Conservation (phyloP, 2,329 filamentous ascomycete genomes). For the Curvularia sp. region DNA sequence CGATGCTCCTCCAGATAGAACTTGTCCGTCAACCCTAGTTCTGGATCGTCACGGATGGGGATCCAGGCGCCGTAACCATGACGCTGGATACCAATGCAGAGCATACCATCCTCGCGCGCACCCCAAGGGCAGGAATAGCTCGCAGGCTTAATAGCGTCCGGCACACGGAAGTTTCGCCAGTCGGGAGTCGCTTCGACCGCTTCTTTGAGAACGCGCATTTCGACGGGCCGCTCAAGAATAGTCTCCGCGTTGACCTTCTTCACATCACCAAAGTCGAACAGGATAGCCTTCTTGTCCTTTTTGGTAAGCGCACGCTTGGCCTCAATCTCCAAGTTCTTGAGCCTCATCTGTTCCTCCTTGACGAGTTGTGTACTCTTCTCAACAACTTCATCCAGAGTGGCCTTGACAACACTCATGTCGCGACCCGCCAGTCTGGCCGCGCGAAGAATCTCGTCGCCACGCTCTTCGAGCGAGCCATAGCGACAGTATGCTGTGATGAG, state of each 20-base stretch:
- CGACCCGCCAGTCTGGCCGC: constrained; percentile 86
- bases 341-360: constrained; percentile 72
- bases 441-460: constrained; percentile 82
- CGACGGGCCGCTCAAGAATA: constrained; percentile 86
- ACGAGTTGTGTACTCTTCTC: constrained; percentile 74
- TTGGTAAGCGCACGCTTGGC: constrained; percentile 85
- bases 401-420: constrained; percentile 79
- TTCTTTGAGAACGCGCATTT: constrained; percentile 83
- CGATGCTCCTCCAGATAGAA: constrained; percentile 97
- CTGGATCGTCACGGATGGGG: constrained; percentile 88
- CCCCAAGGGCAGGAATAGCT: constrained; percentile 94
- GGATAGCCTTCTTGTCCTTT: constrained; percentile 95
- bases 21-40: constrained; percentile 85
- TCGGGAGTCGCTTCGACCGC: constrained; percentile 71
- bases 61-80: constrained; percentile 97
- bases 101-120: constrained; percentile 93
- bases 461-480: constrained; percentile 88
- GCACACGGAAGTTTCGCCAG: constrained; percentile 80
- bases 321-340: constrained; percentile 70
- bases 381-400: constrained; percentile 78
- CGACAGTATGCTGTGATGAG: constrained; percentile 89
- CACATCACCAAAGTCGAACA: constrained; percentile 92
- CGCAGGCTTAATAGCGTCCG: constrained; percentile 89
- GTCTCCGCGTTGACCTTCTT: constrained; percentile 97
- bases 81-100: constrained; percentile 88